Percentiles rank a stretch among this genome's conserved stretches.
Evolutionary conservation across 495 filamentous ascomycete genomes (phyloP).

Genomic region (Trichoderma asperelloides): DNA sequence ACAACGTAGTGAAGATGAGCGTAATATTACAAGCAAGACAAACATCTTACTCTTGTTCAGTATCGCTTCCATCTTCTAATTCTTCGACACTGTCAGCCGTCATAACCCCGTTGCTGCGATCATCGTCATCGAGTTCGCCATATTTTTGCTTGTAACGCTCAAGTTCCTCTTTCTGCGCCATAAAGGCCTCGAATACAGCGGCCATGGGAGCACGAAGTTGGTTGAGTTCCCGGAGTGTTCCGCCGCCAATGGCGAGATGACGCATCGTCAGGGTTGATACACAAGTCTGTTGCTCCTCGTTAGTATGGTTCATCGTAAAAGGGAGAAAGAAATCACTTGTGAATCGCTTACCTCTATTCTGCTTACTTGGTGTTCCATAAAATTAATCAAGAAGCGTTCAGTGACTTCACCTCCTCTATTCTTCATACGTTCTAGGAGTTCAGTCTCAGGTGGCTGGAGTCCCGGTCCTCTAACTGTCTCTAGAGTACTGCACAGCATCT

Average conservation of each 20-base stretch:
- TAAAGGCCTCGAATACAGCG: constrained; percentile 31
- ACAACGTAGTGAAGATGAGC: neutral
- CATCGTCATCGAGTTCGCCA: constrained; percentile 23
- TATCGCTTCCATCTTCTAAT: constrained; percentile 20
- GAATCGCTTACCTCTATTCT: constrained; percentile 73
- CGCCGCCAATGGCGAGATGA: constrained; percentile 45
- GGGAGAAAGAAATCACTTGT: neutral
- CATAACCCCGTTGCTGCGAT: neutral
- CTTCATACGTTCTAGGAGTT: constrained; percentile 75
- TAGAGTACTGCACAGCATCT: constrained; percentile 82
- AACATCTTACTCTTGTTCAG: constrained; percentile 13
- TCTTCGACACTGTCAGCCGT: constrained; percentile 13
- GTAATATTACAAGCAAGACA: neutral
- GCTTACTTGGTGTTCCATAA: constrained; percentile 89
- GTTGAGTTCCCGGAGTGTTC: constrained; percentile 27
- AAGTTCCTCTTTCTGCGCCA: constrained; percentile 36
- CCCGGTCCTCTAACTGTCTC: constrained; percentile 51
- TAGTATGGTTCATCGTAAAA: neutral
- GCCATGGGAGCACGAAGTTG: constrained; percentile 44
- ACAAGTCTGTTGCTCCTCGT: constrained; percentile 38
- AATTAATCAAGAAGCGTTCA: constrained; percentile 72
- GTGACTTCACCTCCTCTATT: constrained; percentile 76
- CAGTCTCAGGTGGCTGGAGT: constrained; percentile 66
- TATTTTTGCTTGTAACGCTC: constrained; percentile 38
- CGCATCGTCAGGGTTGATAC: constrained; percentile 57